These are phyloP conservation scores for Candida saitoana DNA, from an alignment of 805 yeast species.

Conservation along the genomic window DNA sequence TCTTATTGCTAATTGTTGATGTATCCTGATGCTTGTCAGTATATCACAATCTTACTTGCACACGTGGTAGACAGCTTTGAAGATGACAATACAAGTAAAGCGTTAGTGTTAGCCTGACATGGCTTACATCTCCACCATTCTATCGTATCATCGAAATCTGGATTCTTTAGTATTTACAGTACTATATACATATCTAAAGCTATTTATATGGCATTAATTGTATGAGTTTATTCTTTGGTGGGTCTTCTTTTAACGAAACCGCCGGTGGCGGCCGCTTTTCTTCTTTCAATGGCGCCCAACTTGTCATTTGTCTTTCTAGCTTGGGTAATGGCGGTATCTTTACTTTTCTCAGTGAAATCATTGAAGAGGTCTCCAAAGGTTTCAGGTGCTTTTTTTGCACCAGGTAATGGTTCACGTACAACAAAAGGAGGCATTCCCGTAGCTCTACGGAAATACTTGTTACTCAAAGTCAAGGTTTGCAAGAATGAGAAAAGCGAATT, in stretches of 20 bases:
- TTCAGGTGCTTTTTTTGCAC: slow-evolving; percentile 24
- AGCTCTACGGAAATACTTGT: slow-evolving; percentile 50
- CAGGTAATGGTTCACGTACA: slow-evolving; percentile 23
- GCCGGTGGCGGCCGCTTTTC: slow-evolving; percentile 24
- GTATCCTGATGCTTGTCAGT: too few species aligned
- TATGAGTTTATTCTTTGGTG: neutral
- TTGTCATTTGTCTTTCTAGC: slow-evolving; percentile 33
- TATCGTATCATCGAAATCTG: neutral
- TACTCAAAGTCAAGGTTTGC: slow-evolving; percentile 67
- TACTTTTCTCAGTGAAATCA: slow-evolving; percentile 27
- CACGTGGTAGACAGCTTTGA: too few species aligned
- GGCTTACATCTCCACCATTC: too few species aligned
- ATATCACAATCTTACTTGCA: too few species aligned
- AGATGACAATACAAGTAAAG: too few species aligned
- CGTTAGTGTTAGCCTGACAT: too few species aligned
- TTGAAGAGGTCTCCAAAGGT: slow-evolving; percentile 37
- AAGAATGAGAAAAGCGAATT: slow-evolving; percentile 71
- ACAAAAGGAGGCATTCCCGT: slow-evolving; percentile 56
- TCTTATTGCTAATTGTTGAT: too few species aligned
- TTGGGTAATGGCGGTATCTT: slow-evolving; percentile 29
- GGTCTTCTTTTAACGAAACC: slow-evolving; percentile 39
- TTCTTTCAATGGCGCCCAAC: slow-evolving; percentile 34
- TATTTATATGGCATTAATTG: neutral
- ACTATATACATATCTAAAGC: neutral
- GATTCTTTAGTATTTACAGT: neutral